Evolutionary conservation across 2,329 filamentous ascomycete genomes (phyloP).

Genomic region (Calonectria pseudoturangicola): DNA sequence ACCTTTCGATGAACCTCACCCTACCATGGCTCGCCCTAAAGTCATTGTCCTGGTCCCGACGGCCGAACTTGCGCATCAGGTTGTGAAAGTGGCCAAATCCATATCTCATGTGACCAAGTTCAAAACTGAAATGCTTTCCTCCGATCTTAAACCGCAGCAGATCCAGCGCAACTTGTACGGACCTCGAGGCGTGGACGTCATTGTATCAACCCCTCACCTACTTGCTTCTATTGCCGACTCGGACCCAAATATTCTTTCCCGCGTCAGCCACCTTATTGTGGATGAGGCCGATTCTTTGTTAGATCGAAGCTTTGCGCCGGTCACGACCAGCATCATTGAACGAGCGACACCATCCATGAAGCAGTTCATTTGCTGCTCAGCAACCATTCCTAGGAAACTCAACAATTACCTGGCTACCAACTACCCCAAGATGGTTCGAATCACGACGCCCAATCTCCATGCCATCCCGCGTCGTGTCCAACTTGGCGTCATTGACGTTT

Average conservation of each 20-base stretch:
- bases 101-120: slow-evolving; percentile 92
- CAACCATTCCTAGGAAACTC: slow-evolving; percentile 93
- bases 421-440: slow-evolving; percentile 88
- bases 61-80: slow-evolving; percentile 92
- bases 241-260: slow-evolving; percentile 94
- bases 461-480: slow-evolving; percentile 96
- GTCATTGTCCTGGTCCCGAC: slow-evolving; percentile 93
- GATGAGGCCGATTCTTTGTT: slow-evolving; percentile 98
- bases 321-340: slow-evolving; percentile 89
- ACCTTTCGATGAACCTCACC: slow-evolving; percentile 81
- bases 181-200: slow-evolving; percentile 86
- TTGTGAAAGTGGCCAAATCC: slow-evolving; percentile 86
- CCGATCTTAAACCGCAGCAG: slow-evolving; percentile 83
- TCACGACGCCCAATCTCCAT: slow-evolving; percentile 96
- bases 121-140: slow-evolving; percentile 87
- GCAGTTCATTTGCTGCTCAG: slow-evolving; percentile 94
- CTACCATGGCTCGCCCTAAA: slow-evolving; percentile 85
- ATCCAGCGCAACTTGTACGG: slow-evolving; percentile 92
- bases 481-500: slow-evolving; percentile 92
- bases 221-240: slow-evolving; percentile 90
- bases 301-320: slow-evolving; percentile 92
- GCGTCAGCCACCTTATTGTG: slow-evolving; percentile 89
- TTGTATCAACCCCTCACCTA: slow-evolving; percentile 92
- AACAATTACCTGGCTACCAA: slow-evolving; percentile 88
- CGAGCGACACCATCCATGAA: slow-evolving; percentile 86